Base-by-base conservation (phyloP, 2,329 filamentous ascomycete genomes). In the Aspergillus amoenus region DNA sequence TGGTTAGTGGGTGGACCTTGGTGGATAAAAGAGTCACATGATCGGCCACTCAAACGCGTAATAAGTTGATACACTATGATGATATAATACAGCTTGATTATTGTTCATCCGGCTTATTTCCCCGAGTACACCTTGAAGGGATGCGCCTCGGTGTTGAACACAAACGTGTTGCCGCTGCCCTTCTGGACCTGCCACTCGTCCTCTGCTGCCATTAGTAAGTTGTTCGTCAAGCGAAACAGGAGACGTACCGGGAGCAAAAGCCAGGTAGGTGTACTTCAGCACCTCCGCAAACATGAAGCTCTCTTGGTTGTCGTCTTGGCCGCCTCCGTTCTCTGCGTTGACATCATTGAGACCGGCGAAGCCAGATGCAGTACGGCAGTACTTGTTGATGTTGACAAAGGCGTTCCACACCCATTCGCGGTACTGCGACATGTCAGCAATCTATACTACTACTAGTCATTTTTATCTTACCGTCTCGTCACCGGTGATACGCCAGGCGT, bases 241-340 rank as follows among this genome's bases (percentile, higher is more conserved):
- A 7, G 1, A 17, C 64, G 60, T 65, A 73, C 71, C 72, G 17
- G 68, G 65, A 0, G 83, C 81, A 68, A 86, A 85, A 57, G 90
- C 89, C 65, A 95, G 71, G 75, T 90, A 95, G 56, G 83, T 79
- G 72, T 95, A 95, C 80, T 96, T 96, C 72, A 96, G 71, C 61
- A 92, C 88, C 78, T 96, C 91, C 0, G 91, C 91, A 72, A 95
- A 91, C 79, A 89, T 87, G 77, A 94, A 96, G 66, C 88, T 93
- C 76, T 96, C 90, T 80, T 93, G 89, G 70, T 88, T 87, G 71
- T 96, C 84, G 42, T 74, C 73, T 58, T 82, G 85, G 0, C 75
- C 73, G 1, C 88, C 89, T 9, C 89, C 90, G 30, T 78, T 79
- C 3, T 68, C 65, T 3, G 74, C 76, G 64, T 89, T 90, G 45